These are phyloP conservation scores for Aspergillus piperis DNA, from an alignment of 2,329 filamentous ascomycete genomes.

Conservation along the genomic window DNA sequence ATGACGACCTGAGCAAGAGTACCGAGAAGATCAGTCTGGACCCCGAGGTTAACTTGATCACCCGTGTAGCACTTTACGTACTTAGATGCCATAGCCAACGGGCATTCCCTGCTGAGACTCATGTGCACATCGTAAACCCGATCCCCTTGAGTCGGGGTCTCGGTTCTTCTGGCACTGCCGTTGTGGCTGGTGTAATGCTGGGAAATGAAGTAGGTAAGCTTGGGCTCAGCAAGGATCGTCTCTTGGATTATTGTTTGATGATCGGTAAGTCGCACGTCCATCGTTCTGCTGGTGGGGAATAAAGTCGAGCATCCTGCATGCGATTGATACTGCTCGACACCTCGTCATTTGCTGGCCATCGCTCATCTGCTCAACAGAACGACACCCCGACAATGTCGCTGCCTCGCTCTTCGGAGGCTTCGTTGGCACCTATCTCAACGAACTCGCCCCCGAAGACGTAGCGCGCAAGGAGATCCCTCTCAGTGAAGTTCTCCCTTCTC, in stretches of 20 bases:
- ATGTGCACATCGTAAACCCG: constrained; percentile 92
- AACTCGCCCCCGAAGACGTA: constrained; percentile 83
- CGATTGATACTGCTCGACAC: constrained; percentile 1
- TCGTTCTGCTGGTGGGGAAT: background rate
- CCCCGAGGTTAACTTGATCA: constrained; percentile 88
- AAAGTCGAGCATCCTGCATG: background rate
- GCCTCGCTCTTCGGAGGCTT: constrained; percentile 95
- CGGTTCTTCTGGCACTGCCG: constrained; percentile 92
- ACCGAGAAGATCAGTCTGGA: constrained; percentile 74
- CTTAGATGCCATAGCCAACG: constrained; percentile 87
- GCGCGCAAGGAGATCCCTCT: constrained; percentile 91
- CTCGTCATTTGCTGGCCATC: constrained; percentile 3
- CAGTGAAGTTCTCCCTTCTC: constrained; percentile 86
- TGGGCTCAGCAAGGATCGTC: constrained; percentile 72
- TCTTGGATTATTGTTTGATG: constrained; percentile 97
- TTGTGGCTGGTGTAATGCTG: constrained; percentile 91
- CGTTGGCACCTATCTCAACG: constrained; percentile 93
- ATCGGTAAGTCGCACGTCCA: constrained; percentile 62
- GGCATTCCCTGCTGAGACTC: constrained; percentile 79
- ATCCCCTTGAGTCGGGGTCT: constrained; percentile 90
- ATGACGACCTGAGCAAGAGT: constrained; percentile 78
- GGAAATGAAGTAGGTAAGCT: constrained; percentile 86
- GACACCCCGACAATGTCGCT: constrained; percentile 91
- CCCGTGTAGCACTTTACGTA: constrained; percentile 90
- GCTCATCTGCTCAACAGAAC: constrained; percentile 50